A percentile compares a stretch with the other conserved stretches of the same genome.
phyloP scores from a whole-genome alignment of 768 basidiomycete species.

The Suillus clintonianus region DNA sequence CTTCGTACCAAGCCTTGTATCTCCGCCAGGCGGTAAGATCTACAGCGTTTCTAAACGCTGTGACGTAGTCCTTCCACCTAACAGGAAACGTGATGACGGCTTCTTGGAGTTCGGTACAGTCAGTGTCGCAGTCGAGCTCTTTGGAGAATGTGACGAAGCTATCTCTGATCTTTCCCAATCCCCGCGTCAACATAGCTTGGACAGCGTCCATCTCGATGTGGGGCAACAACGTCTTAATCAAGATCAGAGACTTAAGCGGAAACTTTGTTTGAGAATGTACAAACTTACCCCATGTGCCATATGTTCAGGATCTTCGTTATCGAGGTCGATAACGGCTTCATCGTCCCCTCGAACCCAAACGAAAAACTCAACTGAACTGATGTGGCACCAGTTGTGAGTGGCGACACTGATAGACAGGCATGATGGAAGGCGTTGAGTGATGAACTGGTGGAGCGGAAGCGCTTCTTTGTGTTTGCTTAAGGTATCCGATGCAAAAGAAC shows the following conservation, averaged over 20 bases:
- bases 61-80: background rate
- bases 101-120: background rate
- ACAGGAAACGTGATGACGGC: background rate
- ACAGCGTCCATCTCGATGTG: background rate
- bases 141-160: background rate
- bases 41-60: background rate
- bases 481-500: background rate
- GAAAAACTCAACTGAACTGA: background rate
- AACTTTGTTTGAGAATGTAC: background rate
- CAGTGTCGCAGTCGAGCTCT: background rate
- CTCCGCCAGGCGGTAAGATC: background rate
- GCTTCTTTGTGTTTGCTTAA: background rate
- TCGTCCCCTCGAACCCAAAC: background rate
- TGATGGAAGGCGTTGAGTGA: background rate
- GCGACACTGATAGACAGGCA: background rate
- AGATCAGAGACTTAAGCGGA: background rate
- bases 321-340: background rate
- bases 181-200: background rate
- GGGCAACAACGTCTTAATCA: background rate
- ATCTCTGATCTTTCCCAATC: background rate
- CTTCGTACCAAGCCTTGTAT: background rate
- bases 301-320: background rate
- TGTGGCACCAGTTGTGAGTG: background rate
- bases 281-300: background rate
- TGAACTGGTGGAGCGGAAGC: background rate